A percentile compares a stretch with the other conserved stretches of the same genome.
Evolutionary conservation across 192 early-diverging fungal species (phyloP).

Genomic region (Backusella mclennaniae): DNA sequence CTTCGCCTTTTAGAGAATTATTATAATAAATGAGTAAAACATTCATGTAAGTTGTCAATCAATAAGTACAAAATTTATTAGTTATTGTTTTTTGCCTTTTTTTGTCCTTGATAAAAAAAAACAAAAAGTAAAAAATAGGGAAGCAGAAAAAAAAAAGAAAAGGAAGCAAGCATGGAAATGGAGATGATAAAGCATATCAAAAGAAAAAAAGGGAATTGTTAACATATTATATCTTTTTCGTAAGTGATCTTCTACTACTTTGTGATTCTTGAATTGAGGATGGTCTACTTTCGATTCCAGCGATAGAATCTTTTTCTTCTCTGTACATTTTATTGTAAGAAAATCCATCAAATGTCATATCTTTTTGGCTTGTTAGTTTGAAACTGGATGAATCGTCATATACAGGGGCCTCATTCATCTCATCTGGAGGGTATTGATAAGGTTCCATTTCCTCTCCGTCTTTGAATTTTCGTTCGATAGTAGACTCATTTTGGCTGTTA

Average conservation of each 20-base stretch:
- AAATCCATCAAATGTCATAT: not conserved
- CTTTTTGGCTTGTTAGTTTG: not conserved
- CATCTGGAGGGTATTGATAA: not conserved
- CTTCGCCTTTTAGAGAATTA: not conserved
- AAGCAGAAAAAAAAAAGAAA: not conserved
- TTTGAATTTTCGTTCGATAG: not conserved
- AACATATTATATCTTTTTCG: conserved; percentile 3
- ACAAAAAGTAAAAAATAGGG: not conserved
- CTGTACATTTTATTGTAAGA: not conserved
- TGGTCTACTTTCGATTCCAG: not conserved
- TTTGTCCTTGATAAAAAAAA: not conserved
- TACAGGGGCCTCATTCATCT: not conserved
- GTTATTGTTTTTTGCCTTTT: not conserved
- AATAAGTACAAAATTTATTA: not conserved
- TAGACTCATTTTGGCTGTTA: not conserved
- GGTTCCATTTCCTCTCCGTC: not conserved
- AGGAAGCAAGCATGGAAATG: not conserved
- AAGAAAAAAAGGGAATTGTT: conserved; percentile 1
- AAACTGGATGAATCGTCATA: not conserved
- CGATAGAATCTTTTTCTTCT: not conserved
- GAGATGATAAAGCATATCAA: not conserved
- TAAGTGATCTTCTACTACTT: not conserved
- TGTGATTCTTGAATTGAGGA: conserved; percentile 12
- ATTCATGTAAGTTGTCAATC: not conserved
- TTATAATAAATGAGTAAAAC: not conserved